phyloP scores from a whole-genome alignment of 2,329 filamentous ascomycete genomes.

The Penicillium sp. region DNA sequence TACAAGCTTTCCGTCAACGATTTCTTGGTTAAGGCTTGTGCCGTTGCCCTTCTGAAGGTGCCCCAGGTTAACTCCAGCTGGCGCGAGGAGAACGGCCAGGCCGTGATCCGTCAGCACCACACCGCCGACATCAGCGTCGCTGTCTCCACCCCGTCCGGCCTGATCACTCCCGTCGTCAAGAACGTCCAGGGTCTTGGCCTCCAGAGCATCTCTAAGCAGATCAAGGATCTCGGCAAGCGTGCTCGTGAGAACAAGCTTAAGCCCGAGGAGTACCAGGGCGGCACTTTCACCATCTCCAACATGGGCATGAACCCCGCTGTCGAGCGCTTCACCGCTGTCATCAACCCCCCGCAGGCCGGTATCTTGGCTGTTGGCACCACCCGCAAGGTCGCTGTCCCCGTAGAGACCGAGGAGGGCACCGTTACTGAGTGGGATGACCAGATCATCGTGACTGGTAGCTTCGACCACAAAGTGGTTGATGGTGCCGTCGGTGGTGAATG shows the following conservation, averaged over 20 bases:
- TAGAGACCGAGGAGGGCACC: conserved; percentile 77
- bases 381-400: conserved; percentile 88
- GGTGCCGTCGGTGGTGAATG: conserved; percentile 95
- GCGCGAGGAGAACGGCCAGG: conserved; percentile 69
- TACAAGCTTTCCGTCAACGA: conserved; percentile 99
- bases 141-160: conserved; percentile 84
- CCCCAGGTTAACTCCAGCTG: conserved; percentile 95
- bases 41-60: conserved; percentile 84
- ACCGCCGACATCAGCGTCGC: conserved; percentile 93
- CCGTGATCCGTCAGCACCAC: conserved; percentile 86
- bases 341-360: conserved; percentile 95
- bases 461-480: conserved; percentile 98
- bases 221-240: conserved; percentile 97
- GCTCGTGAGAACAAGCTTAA: conserved; percentile 97
- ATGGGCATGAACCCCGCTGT: conserved; percentile 99
- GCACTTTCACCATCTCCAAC: conserved; percentile 99
- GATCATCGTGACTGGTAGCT: conserved; percentile 90
- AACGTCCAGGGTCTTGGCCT: conserved; percentile 83
- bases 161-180: conserved; percentile 97
- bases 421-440: conserved; percentile 92
- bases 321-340: conserved; percentile 95
- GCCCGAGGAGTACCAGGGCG: conserved; percentile 98
- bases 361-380: conserved; percentile 94
- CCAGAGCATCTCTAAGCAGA: conserved; percentile 76
- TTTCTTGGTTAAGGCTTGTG: conserved; percentile 96